Percentiles rank a stretch among this genome's conserved stretches.
These are phyloP conservation scores for Artemisia argyi DNA, from an alignment of 129 eudicot genomes.

Conservation along the genomic window DNA sequence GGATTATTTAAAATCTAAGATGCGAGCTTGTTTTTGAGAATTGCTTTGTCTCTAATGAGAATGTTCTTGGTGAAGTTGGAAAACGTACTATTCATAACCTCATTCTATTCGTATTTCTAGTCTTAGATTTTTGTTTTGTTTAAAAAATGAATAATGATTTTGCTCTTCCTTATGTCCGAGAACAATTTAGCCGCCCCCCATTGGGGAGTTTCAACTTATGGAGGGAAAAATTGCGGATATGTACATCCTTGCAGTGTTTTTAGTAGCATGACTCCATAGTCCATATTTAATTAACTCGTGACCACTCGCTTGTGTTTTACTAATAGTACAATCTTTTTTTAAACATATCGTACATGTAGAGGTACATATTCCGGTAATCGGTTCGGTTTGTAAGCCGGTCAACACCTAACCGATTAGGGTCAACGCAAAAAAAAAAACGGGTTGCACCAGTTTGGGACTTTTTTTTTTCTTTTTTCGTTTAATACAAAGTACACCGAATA, in stretches of 20 bases:
- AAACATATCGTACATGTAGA: conserved; percentile 75
- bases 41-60: conserved; percentile 90
- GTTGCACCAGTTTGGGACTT: too few relatives aligned
- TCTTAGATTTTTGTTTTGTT: not conserved
- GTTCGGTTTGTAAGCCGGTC: too few relatives aligned
- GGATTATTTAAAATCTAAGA: conserved; percentile 46
- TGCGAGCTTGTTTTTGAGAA: conserved; percentile 97
- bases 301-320: not conserved
- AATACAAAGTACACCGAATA: too few relatives aligned
- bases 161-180: conserved; percentile 84
- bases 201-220: conserved; percentile 91
- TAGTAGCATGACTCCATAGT: conserved; percentile 38
- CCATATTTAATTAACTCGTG: not conserved
- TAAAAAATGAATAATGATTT: conserved; percentile 4
- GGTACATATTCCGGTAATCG: too few relatives aligned
- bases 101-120: not conserved
- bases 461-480: too few relatives aligned
- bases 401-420: too few relatives aligned
- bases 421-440: too few relatives aligned
- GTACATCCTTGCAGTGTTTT: conserved; percentile 86
- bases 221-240: conserved; percentile 96
- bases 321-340: not conserved
- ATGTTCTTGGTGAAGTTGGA: conserved; percentile 90
- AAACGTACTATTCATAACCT: conserved; percentile 52
- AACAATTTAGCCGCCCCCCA: conserved; percentile 88